Evolutionary conservation across 1,284 basidiomycete species (phyloP).

Genomic region (Naganishia sp.): DNA sequence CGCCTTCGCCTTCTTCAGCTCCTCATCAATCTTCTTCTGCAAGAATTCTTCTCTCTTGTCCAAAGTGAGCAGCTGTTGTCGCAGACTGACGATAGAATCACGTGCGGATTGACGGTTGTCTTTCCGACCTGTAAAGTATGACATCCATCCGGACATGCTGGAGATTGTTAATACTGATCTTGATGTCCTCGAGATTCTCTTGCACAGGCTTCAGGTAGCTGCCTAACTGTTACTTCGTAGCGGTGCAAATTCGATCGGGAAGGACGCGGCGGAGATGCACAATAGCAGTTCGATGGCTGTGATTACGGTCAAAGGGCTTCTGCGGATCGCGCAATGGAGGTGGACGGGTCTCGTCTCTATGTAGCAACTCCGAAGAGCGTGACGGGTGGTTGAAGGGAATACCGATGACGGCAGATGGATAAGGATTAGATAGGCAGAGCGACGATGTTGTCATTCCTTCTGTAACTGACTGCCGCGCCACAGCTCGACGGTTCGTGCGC

Average conservation of each 20-base stretch:
- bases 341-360: no score
- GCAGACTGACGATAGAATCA: constrained; percentile 81
- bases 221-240: not conserved
- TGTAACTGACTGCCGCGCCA: not conserved
- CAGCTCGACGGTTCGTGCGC: not conserved
- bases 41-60: constrained; percentile 99
- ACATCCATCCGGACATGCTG: constrained; percentile 86
- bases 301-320: no score
- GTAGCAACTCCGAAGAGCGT: not conserved
- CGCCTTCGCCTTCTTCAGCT: constrained; percentile 83
- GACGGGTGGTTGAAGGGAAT: not conserved
- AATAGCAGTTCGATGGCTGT: no score
- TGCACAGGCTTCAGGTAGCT: not conserved
- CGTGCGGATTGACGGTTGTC: constrained; percentile 77
- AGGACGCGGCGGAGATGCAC: no score
- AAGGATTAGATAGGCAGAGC: not conserved
- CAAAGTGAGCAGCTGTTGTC: constrained; percentile 89
- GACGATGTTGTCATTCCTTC: constrained; percentile 11
- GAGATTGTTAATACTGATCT: not conserved
- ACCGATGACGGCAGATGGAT: not conserved
- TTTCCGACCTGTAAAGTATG: constrained; percentile 65
- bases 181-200: not conserved
- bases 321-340: not conserved
- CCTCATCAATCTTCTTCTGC: constrained; percentile 96
- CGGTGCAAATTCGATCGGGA: no score